Evolutionary conservation across 176 grass and related monocot genomes (phyloP), one percentile per base, ranked within the genome.

Genomic region (Sorghum bicolor): DNA sequence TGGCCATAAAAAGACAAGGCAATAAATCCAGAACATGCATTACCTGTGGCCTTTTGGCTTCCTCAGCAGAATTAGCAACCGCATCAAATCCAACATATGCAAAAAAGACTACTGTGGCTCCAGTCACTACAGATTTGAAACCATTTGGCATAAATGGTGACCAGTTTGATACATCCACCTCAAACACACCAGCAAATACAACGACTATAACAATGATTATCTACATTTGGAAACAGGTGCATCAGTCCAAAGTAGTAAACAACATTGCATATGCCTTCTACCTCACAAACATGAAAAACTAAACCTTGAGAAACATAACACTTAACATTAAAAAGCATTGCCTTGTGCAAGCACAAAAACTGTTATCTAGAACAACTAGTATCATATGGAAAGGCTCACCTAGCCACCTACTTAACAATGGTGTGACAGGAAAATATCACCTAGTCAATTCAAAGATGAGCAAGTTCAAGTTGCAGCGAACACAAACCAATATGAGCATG

Each of bases 51-150:
- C 26, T 89, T 96, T 92, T 99, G 33, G 91, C 88, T 85, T 99
- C 96, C 91, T 99, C 96, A 9, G 96, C 96, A 83, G 96, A 99
- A 86, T 99, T 99, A 83, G 96, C 96, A 83, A 99, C 93, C 29
- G 89, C 93, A 87, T 99, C 93, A 68, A 99, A 99, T 86, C 96
- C 96, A 85, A 99, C 91, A 86, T 92, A 99, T 61, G 96, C 91
- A 77, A 99, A 99, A 78, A 99, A 99, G 29, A 96, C 96, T 80
- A 99, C 96, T 11, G 96, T 99, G 31, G 96, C 94, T 74, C 96
- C 96, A 67, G 93, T 99, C 36, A 99, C 87, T 67, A 96, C 85
- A 85, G 87, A 84, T 89, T 96, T 92, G 82, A 94, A 92, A 79
- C 96, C 96, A 89, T 91, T 94, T 45, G 93, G 91, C 85, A 91